Evolutionary conservation across 805 yeast species (phyloP).

Genomic region (Saturnispora zaruensis): DNA sequence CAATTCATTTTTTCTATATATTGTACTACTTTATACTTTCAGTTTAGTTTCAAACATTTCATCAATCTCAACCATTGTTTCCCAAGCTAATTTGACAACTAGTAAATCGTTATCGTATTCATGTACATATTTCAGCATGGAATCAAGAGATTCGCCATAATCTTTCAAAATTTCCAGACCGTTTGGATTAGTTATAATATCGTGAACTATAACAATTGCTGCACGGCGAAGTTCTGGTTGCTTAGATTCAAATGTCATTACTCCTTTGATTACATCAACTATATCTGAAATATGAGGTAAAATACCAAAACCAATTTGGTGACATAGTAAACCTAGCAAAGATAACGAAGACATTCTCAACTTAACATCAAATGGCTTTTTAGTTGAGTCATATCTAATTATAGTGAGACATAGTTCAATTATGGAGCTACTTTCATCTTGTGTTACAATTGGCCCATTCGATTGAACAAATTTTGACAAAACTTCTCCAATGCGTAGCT

Average conservation of each 20-base stretch:
- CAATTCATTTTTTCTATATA: not conserved
- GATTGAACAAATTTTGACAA: conserved; percentile 48
- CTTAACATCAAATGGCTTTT: conserved; percentile 37
- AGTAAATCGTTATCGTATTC: conserved; percentile 48
- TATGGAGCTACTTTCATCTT: conserved; percentile 34
- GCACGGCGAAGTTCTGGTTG: conserved; percentile 53
- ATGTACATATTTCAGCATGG: conserved; percentile 35
- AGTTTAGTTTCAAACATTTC: conserved; percentile 17
- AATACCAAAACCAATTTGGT: conserved; percentile 38
- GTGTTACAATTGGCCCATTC: conserved; percentile 38
- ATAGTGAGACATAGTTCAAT: conserved; percentile 20
- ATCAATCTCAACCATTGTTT: conserved; percentile 27
- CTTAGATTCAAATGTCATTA: conserved; percentile 48
- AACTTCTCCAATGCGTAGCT: conserved; percentile 80
- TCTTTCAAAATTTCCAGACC: conserved; percentile 41
- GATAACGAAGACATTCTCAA: conserved; percentile 84
- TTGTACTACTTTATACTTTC: not conserved
- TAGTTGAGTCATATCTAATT: not conserved
- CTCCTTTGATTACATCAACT: conserved; percentile 70
- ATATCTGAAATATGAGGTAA: conserved; percentile 41
- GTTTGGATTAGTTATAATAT: conserved; percentile 39
- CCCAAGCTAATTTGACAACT: conserved; percentile 49
- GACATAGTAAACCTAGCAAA: conserved; percentile 63
- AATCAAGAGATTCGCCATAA: conserved; percentile 36
- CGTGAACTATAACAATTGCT: conserved; percentile 61